phyloP scores from a whole-genome alignment of 2,329 filamentous ascomycete species.

The Conoideocrella luteorostrata region DNA sequence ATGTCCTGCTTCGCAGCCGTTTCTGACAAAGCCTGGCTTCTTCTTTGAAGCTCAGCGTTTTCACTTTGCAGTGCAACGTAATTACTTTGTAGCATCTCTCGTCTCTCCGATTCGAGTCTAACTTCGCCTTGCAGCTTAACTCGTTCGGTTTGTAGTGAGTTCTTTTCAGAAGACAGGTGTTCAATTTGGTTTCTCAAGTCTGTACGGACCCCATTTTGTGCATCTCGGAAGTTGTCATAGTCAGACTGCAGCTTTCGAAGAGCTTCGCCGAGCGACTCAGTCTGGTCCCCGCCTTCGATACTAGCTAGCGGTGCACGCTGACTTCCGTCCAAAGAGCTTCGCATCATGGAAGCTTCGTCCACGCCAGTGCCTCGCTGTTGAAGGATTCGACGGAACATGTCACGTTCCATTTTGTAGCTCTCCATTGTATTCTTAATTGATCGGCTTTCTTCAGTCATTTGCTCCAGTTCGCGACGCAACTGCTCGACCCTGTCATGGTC shows the following conservation, averaged over 20 bases:
- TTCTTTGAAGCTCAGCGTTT: slow-evolving; percentile 79
- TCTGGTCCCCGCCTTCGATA: slow-evolving; percentile 50
- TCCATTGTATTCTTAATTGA: slow-evolving; percentile 78
- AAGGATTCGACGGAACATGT: slow-evolving; percentile 94
- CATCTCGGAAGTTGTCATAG: slow-evolving; percentile 83
- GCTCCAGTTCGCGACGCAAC: slow-evolving; percentile 65
- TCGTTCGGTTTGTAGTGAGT: slow-evolving; percentile 72
- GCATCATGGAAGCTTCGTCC: slow-evolving; percentile 64
- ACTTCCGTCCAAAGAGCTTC: slow-evolving; percentile 58
- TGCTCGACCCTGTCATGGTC: slow-evolving; percentile 68
- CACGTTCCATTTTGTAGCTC: slow-evolving; percentile 90
- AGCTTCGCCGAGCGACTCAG: slow-evolving; percentile 62
- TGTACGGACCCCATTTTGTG: slow-evolving; percentile 73
- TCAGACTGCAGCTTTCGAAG: slow-evolving; percentile 83
- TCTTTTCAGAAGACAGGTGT: slow-evolving; percentile 74
- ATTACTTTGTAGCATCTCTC: slow-evolving; percentile 84
- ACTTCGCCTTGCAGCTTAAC: slow-evolving; percentile 75
- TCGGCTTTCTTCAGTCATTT: slow-evolving; percentile 76
- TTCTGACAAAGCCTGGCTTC: slow-evolving; percentile 70
- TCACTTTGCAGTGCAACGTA: slow-evolving; percentile 77
- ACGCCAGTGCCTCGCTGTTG: slow-evolving; percentile 59
- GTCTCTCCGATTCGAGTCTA: slow-evolving; percentile 73
- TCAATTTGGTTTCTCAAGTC: slow-evolving; percentile 82
- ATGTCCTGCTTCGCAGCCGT: slow-evolving; percentile 85
- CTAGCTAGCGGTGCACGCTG: slow-evolving; percentile 49